A percentile compares a stretch with the other conserved stretches of the same genome.
phyloP scores from a whole-genome alignment of 805 yeast species.

The Maudiozyma serrabonitensis region DNA sequence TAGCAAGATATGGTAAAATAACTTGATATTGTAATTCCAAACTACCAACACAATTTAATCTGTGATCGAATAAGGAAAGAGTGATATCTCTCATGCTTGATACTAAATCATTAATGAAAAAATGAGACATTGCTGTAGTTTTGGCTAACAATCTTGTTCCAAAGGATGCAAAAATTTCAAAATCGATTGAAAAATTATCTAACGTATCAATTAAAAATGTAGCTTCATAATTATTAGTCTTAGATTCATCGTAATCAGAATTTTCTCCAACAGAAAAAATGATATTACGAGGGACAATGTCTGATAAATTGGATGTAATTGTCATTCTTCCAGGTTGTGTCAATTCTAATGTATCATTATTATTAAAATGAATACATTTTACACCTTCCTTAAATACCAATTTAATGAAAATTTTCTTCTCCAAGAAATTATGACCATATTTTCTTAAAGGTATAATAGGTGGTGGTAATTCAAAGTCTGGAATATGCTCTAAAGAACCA shows the following conservation, averaged over 20 bases:
- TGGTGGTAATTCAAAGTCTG: slow-evolving; percentile 88
- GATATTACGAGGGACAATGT: slow-evolving; percentile 80
- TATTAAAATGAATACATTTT: slow-evolving; percentile 36
- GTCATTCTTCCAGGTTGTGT: slow-evolving; percentile 76
- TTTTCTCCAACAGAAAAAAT: slow-evolving; percentile 54
- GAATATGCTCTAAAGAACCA: slow-evolving; percentile 46
- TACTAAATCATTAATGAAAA: slow-evolving; percentile 33
- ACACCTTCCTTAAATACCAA: slow-evolving; percentile 49
- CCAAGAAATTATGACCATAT: slow-evolving; percentile 93
- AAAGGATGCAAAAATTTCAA: slow-evolving; percentile 88
- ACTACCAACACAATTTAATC: slow-evolving; percentile 76
- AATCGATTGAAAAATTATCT: slow-evolving; percentile 66
- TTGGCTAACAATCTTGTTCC: slow-evolving; percentile 90
- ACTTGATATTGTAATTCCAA: slow-evolving; percentile 69
- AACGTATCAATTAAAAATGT: slow-evolving; percentile 79
- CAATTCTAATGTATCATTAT: slow-evolving; percentile 32
- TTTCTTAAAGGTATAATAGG: slow-evolving; percentile 89
- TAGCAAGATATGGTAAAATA: slow-evolving; percentile 81
- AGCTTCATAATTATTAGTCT: slow-evolving; percentile 26
- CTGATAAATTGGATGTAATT: slow-evolving; percentile 63
- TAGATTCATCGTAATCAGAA: slow-evolving; percentile 2
- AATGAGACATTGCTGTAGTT: slow-evolving; percentile 60
- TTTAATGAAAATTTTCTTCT: slow-evolving; percentile 78
- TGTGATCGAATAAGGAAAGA: slow-evolving; percentile 72
- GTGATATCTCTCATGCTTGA: slow-evolving; percentile 31